These are phyloP conservation scores for Lactifluus subvellereus DNA, from an alignment of 768 basidiomycete genomes.

Conservation along the genomic window DNA sequence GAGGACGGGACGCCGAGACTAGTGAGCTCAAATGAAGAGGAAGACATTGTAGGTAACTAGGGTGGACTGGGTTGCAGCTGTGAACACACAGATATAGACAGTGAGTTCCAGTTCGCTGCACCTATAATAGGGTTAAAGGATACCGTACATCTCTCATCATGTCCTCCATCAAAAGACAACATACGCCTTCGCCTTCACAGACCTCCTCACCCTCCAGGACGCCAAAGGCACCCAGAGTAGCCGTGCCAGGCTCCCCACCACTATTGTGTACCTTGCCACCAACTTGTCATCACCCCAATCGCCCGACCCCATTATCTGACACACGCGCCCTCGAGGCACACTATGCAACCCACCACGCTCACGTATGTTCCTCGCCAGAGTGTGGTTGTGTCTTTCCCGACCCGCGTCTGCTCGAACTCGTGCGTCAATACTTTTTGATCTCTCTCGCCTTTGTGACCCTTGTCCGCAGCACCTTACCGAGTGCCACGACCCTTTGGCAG, in stretches of 20 bases:
- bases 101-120: no score
- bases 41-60: no score
- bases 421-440: constrained; percentile 36
- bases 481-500: constrained; percentile 83
- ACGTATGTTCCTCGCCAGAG: constrained; percentile 63
- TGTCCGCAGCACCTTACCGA: constrained; percentile 69
- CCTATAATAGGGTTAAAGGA: no score
- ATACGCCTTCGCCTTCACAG: constrained; percentile 13
- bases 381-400: constrained; percentile 87
- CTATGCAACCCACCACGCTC: constrained; percentile 79
- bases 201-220: constrained; percentile 13
- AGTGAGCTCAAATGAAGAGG: no score
- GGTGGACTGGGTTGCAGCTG: no score
- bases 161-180: constrained; percentile 18
- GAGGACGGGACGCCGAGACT: no score
- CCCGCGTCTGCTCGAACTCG: constrained; percentile 68
- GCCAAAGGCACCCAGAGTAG: constrained; percentile 20
- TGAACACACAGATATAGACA: no score
- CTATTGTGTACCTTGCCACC: constrained; percentile 75
- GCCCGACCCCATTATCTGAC: constrained; percentile 56
- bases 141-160: background rate
- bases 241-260: background rate
- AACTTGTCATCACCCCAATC: constrained; percentile 59
- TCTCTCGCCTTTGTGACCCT: background rate
- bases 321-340: constrained; percentile 73